Evolutionary conservation across 2,329 filamentous ascomycete genomes (phyloP).

Genomic region (Trichothecium roseum): DNA sequence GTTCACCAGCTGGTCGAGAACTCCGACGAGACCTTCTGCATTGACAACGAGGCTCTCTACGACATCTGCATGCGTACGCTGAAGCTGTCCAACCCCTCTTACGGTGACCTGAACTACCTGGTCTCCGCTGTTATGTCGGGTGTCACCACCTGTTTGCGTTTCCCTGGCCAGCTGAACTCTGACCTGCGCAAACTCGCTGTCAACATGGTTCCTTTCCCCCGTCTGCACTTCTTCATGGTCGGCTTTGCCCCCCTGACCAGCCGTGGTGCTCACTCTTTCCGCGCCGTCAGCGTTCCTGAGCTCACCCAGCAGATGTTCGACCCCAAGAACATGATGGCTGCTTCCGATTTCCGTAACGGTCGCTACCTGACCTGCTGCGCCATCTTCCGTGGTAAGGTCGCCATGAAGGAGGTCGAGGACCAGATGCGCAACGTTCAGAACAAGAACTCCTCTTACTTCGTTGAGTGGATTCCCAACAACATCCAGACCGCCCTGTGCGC

Average conservation of each 20-base stretch:
- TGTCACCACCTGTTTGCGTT: constrained; percentile 96
- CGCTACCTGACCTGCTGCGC: constrained; percentile 99
- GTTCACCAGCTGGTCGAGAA: constrained; percentile 99
- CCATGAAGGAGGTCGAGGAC: constrained; percentile 99
- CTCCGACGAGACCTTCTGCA: constrained; percentile 99
- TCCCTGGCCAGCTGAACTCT: constrained; percentile 99
- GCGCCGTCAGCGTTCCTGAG: constrained; percentile 93
- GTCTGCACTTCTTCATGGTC: constrained; percentile 99
- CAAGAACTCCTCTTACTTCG: constrained; percentile 99
- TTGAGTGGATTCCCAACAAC: constrained; percentile 99
- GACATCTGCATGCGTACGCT: constrained; percentile 99
- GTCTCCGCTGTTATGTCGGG: constrained; percentile 99
- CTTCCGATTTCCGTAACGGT: constrained; percentile 98
- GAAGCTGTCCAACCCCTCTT: constrained; percentile 97
- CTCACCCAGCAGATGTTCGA: constrained; percentile 99
- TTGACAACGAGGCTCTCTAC: constrained; percentile 99
- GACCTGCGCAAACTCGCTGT: constrained; percentile 98
- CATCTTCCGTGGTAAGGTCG: constrained; percentile 99
- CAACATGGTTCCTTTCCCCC: constrained; percentile 99
- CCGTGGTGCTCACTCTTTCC: constrained; percentile 78
- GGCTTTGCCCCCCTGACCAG: constrained; percentile 98
- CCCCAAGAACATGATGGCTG: constrained; percentile 99
- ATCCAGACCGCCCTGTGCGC: constrained; percentile 99
- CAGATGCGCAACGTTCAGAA: constrained; percentile 99
- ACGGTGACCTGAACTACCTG: constrained; percentile 98